Evolutionary conservation across 129 eudicot species (phyloP).

Genomic region (Pseudognaphalium luteoalbum): DNA sequence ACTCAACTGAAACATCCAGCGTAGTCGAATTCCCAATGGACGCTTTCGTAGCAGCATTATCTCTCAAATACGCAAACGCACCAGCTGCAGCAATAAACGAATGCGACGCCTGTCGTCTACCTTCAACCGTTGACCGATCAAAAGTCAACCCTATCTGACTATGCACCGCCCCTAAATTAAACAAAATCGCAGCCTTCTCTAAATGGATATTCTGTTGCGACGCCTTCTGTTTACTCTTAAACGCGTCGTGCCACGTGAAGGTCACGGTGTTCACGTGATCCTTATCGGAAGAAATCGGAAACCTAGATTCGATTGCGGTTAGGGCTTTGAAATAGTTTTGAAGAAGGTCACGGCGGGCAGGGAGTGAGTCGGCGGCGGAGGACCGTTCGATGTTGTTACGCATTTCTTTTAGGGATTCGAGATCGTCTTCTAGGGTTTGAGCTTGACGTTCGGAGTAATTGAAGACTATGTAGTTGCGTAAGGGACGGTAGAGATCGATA

Average conservation of each 20-base stretch:
- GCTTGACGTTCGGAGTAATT: conserved; percentile 97
- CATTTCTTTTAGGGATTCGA: conserved; percentile 68
- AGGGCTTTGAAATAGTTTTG: conserved; percentile 78
- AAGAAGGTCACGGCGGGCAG: conserved; percentile 77
- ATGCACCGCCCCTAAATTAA: conserved; percentile 90
- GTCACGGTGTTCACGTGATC: conserved; percentile 76
- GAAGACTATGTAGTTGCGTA: conserved; percentile 83
- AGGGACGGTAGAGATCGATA: conserved; percentile 80
- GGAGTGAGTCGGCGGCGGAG: conserved; percentile 50
- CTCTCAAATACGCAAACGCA: conserved; percentile 83
- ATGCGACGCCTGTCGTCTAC: conserved; percentile 76
- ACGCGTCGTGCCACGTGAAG: conserved; percentile 91
- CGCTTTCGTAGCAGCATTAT: conserved; percentile 76
- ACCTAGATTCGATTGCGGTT: conserved; percentile 75
- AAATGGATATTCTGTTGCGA: conserved; percentile 77
- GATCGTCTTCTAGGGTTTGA: conserved; percentile 90
- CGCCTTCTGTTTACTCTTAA: conserved; percentile 64
- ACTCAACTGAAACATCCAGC: conserved; percentile 82
- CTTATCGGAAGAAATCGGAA: conserved; percentile 76
- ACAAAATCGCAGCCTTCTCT: conserved; percentile 91
- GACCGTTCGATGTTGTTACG: conserved; percentile 61
- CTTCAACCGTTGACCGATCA: conserved; percentile 75
- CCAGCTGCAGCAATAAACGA: conserved; percentile 88
- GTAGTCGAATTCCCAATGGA: conserved; percentile 69
- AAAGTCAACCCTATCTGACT: conserved; percentile 79